These are phyloP conservation scores for Irpex sp. DNA, from an alignment of 1,284 basidiomycete species.

Conservation along the genomic window DNA sequence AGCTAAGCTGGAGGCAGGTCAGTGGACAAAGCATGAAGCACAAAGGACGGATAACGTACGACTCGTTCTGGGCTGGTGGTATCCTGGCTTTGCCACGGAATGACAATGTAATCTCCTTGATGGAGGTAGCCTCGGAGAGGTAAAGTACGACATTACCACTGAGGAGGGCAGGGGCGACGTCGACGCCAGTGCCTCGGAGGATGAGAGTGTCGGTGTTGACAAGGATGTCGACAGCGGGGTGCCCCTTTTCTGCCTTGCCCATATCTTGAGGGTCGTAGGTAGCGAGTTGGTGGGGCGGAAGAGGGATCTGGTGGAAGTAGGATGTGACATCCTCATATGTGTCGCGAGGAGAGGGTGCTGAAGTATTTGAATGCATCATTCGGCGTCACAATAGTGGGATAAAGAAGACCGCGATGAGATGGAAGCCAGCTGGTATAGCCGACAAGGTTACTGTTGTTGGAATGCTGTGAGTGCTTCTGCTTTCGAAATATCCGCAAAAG, in stretches of 20 bases:
- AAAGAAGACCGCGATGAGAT: slow-evolving; percentile 8
- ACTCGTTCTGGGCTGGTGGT: slow-evolving; percentile 56
- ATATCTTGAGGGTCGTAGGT: slow-evolving; percentile 32
- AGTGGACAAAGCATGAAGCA: slow-evolving; percentile 8
- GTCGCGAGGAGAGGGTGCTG: slow-evolving; percentile 17
- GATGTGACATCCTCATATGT: slow-evolving; percentile 29
- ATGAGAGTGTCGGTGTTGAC: slow-evolving; percentile 68
- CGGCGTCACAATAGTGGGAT: slow-evolving; percentile 6
- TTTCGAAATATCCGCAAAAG: not conserved
- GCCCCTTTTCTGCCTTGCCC: slow-evolving; percentile 39
- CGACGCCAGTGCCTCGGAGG: slow-evolving; percentile 78
- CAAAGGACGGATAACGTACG: slow-evolving; percentile 45
- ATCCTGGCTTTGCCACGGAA: slow-evolving; percentile 82
- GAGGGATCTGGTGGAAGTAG: slow-evolving; percentile 31
- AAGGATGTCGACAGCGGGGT: slow-evolving; percentile 65
- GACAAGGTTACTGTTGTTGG: slow-evolving; percentile 1
- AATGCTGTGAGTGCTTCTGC: not conserved
- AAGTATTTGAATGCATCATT: slow-evolving; percentile 21
- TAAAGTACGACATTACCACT: slow-evolving; percentile 77
- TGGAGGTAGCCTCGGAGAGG: slow-evolving; percentile 76
- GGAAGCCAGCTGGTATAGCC: slow-evolving; percentile 1
- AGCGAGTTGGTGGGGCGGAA: slow-evolving; percentile 19
- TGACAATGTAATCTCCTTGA: slow-evolving; percentile 83
- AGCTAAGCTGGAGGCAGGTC: slow-evolving; percentile 26
- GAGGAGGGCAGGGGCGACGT: slow-evolving; percentile 76